phyloP scores from a whole-genome alignment of 257 asterid species.

The Solanum piurae region DNA sequence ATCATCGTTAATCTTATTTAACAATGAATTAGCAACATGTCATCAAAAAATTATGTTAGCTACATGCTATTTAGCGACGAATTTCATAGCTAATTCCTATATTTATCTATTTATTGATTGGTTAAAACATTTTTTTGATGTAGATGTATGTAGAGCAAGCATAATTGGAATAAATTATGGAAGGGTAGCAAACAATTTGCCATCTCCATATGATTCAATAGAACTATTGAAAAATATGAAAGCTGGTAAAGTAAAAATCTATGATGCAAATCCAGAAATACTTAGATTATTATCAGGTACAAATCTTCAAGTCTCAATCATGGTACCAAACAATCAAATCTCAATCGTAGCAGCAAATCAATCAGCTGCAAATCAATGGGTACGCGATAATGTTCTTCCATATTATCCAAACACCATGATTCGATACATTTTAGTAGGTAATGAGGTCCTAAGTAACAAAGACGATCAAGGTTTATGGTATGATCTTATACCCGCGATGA shows the following conservation, averaged over 20 bases:
- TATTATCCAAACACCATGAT: conserved; percentile 46
- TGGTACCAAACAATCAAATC: conserved; percentile 41
- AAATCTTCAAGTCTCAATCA: conserved; percentile 40
- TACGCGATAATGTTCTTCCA: conserved; percentile 34
- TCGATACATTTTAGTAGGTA: conserved; percentile 53
- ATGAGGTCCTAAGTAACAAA: conserved; percentile 45
- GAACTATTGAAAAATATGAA: conserved; percentile 30
- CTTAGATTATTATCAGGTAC: conserved; percentile 53
- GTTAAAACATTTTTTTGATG: neutral
- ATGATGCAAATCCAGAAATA: conserved; percentile 56
- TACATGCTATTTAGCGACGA: neutral
- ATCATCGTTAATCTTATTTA: neutral
- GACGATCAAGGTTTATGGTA: conserved; percentile 26
- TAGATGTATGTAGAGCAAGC: conserved; percentile 26
- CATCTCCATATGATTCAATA: conserved; percentile 46
- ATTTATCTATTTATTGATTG: neutral
- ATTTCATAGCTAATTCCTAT: neutral
- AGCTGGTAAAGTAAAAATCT: conserved; percentile 35
- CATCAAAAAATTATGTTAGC: neutral
- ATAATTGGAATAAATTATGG: conserved; percentile 67
- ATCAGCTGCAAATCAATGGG: conserved; percentile 43
- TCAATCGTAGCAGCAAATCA: conserved; percentile 41
- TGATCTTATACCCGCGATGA: conserved; percentile 64
- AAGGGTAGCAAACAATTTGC: conserved; percentile 37
- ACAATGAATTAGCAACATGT: no score